These are phyloP conservation scores for Melampsora abietis-canadensis DNA, from an alignment of 1,284 basidiomycete species.

Conservation along the genomic window DNA sequence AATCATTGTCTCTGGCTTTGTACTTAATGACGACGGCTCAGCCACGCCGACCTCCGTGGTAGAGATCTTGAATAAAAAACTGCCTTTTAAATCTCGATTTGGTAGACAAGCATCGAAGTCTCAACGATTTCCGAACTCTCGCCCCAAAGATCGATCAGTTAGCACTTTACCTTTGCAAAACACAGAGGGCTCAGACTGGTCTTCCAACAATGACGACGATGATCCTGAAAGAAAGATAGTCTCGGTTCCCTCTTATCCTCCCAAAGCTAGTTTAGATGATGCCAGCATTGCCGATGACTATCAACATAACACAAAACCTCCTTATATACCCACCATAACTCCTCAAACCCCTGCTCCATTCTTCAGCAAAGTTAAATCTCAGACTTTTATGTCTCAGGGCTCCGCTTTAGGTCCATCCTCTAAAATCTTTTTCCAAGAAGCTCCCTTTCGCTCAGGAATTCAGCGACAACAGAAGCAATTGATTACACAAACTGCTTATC, in stretches of 20 bases:
- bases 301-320: neutral
- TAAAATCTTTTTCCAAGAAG: slow-evolving; percentile 29
- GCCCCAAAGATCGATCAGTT: slow-evolving; percentile 20
- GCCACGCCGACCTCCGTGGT: neutral
- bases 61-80: neutral
- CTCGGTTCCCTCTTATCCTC: slow-evolving; percentile 62
- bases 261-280: slow-evolving; percentile 42
- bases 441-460: slow-evolving; percentile 39
- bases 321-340: slow-evolving; percentile 3
- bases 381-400: slow-evolving; percentile 7
- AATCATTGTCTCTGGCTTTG: slow-evolving; percentile 83
- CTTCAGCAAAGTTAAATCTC: neutral
- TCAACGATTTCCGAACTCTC: neutral
- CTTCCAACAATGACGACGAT: neutral
- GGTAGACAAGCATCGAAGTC: neutral
- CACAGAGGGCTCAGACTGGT: slow-evolving; percentile 9
- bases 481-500: slow-evolving; percentile 60
- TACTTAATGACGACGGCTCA: slow-evolving; percentile 69
- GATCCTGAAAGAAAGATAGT: slow-evolving; percentile 57
- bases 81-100: neutral
- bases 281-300: neutral
- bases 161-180: slow-evolving; percentile 13
- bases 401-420: neutral
- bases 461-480: slow-evolving; percentile 40
- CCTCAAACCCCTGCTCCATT: neutral